These are phyloP conservation scores for Pleurotus sapidus DNA, from an alignment of 768 basidiomycete genomes.

Conservation along the genomic window DNA sequence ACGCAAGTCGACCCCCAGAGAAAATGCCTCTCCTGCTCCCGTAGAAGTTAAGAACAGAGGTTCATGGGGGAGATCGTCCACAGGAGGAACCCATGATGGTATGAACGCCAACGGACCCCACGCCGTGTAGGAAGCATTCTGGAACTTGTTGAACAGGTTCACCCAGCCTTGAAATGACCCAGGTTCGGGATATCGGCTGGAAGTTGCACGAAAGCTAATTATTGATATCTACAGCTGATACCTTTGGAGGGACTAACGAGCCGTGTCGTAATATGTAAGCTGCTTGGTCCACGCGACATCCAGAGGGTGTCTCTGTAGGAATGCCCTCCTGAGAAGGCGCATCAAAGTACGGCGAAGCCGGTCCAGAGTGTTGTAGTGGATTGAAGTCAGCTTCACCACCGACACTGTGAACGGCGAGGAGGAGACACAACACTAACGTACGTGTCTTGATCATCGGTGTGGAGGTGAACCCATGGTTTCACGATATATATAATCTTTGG, in stretches of 20 bases:
- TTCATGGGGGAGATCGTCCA: conserved; percentile 35
- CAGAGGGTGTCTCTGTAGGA: conserved; percentile 25
- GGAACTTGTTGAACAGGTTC: conserved; percentile 33
- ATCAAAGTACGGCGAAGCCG: conserved; percentile 40
- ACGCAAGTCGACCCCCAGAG: conserved; percentile 34
- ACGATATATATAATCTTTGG: not conserved
- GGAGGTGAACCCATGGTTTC: not conserved
- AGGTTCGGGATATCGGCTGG: conserved; percentile 38
- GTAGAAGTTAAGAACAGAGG: conserved; percentile 36
- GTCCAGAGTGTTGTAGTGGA: conserved; percentile 39
- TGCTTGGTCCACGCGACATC: conserved; percentile 40
- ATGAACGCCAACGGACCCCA: conserved; percentile 36
- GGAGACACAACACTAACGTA: not conserved
- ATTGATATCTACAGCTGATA: not conserved
- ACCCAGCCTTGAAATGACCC: conserved; percentile 38
- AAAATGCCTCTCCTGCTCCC: conserved; percentile 36
- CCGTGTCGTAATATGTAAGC: conserved; percentile 43
- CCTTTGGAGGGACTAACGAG: conserved; percentile 22
- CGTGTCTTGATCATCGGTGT: not conserved
- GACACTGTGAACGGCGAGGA: no score
- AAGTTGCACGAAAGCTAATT: no score
- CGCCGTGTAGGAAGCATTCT: conserved; percentile 36
- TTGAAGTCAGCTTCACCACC: conserved; percentile 20
- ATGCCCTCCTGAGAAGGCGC: conserved; percentile 36
- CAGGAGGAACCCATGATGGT: conserved; percentile 35